phyloP scores from a whole-genome alignment of 805 yeast species.

The Helenozyma rhizophorensis region DNA sequence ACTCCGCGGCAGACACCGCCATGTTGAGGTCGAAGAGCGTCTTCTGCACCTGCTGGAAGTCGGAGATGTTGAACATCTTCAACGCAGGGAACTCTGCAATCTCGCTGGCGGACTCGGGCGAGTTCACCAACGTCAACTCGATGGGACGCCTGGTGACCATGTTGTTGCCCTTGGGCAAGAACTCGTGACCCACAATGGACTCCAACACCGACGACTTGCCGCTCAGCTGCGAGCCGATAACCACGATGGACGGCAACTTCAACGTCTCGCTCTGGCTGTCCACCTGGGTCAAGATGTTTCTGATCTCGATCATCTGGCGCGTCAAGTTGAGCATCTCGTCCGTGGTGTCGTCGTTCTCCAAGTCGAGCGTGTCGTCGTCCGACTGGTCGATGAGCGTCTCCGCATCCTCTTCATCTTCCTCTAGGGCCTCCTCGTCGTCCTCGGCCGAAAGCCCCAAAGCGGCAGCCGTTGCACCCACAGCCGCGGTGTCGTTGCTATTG shows the following conservation, averaged over 20 bases:
- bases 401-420: slow-evolving; percentile 50
- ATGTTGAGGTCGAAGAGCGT: slow-evolving; percentile 83
- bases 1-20: slow-evolving; percentile 85
- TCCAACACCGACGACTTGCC: slow-evolving; percentile 97
- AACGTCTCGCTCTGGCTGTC: slow-evolving; percentile 67
- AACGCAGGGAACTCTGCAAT: slow-evolving; percentile 92
- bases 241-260: slow-evolving; percentile 91
- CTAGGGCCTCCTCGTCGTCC: slow-evolving; percentile 31
- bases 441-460: slow-evolving; percentile 44
- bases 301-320: slow-evolving; percentile 93
- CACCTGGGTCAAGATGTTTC: slow-evolving; percentile 70
- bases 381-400: slow-evolving; percentile 38
- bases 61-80: slow-evolving; percentile 75
- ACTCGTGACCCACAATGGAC: slow-evolving; percentile 96
- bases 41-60: slow-evolving; percentile 84
- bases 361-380: slow-evolving; percentile 36
- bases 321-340: slow-evolving; percentile 87
- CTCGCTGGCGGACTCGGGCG: slow-evolving; percentile 76
- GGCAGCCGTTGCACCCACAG: slow-evolving; percentile 50
- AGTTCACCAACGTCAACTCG: slow-evolving; percentile 85
- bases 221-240: slow-evolving; percentile 94
- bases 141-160: slow-evolving; percentile 99
- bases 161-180: slow-evolving; percentile 92
- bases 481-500: slow-evolving; percentile 31
- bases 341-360: slow-evolving; percentile 52